Conservation (phyloP, 2,329 filamentous ascomycete genomes). For the Lachnellula cervina region DNA sequence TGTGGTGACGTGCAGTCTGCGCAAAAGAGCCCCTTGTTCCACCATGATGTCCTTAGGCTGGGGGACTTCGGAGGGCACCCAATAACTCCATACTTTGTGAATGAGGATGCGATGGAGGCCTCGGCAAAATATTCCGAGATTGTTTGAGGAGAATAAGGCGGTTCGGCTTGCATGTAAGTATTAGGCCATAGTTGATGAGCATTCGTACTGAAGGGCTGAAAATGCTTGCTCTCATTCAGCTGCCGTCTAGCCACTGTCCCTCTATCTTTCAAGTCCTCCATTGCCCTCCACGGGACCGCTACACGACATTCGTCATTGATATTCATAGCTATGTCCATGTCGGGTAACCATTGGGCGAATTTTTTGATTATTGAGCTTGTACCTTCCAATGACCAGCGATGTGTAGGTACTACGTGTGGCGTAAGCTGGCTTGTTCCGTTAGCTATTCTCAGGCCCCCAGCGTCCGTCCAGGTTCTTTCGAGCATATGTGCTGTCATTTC, state of each 20-base stretch:
- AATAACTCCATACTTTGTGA: constrained; percentile 23
- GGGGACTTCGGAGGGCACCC: constrained; percentile 44
- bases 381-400: constrained; percentile 36
- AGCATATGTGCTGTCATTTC: constrained; percentile 11
- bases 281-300: constrained; percentile 30
- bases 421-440: constrained; percentile 29
- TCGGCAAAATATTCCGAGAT: constrained; percentile 37
- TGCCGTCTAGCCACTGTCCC: constrained; percentile 2
- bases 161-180: background rate
- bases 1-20: constrained; percentile 34
- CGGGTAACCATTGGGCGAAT: constrained; percentile 42
- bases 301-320: constrained; percentile 46
- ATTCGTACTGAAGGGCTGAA: constrained; percentile 5
- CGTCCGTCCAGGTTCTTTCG: constrained; percentile 17
- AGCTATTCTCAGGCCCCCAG: constrained; percentile 34
- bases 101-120: constrained; percentile 17
- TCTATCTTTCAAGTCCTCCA: constrained; percentile 3
- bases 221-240: constrained; percentile 4
- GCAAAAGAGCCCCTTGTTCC: constrained; percentile 36
- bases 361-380: constrained; percentile 37
- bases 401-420: constrained; percentile 31
- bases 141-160: background rate
- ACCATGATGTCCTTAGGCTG: constrained; percentile 37
- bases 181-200: background rate
- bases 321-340: constrained; percentile 51